Base-by-base conservation (phyloP, 345 rosid species). In the Anacardium occidentale region DNA sequence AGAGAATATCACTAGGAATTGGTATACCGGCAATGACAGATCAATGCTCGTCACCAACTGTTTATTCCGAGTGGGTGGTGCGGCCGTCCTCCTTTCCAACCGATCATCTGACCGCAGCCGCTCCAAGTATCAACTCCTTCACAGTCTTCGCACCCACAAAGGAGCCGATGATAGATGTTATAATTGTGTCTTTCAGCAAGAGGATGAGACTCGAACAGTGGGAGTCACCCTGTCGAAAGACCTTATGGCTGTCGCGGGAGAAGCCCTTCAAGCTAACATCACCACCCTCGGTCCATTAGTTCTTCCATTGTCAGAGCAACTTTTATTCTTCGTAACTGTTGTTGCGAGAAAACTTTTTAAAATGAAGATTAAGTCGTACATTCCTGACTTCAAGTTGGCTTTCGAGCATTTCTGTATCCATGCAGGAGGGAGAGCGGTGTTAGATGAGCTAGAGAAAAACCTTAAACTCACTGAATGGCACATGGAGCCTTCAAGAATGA, bases 401-500 rank as follows among this genome's bases (percentile, higher is more conserved):
- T 87, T 91, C 62, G 89, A 89, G 77, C 97, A 91, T 26, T 89
- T 89, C 50, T 91, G 93, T 69, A 85, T 90, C 63, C 91, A 90
- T 21, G 85, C 89, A 17, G 89, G 93, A 64, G 93, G 93, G 4
- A 79, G 85, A 80, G 89, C 86, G 0, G 90, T 89, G 76, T 66
- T 90, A 7, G 92, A 89, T 66, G 91, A 91, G 80, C 47, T 91
- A 4, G 85, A 91, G 74, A 89, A 87, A 83, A 89, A 83, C 48
- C 74, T 91, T 22, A 74, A 79, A 20, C 88, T 91, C 0, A 76
- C 80, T 0, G 81, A 89, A 7, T 80, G 90, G 92, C 90, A 86
- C 69, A 82, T 85, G 87, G 97, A 91, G 75, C 97, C 97, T 11
- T 87, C 94, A 4, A 81, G 88, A 75, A 91, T 91, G 97, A 86